These are phyloP conservation scores for Eutrema yunnanense DNA, from an alignment of 345 rosid species.

Conservation along the genomic window DNA sequence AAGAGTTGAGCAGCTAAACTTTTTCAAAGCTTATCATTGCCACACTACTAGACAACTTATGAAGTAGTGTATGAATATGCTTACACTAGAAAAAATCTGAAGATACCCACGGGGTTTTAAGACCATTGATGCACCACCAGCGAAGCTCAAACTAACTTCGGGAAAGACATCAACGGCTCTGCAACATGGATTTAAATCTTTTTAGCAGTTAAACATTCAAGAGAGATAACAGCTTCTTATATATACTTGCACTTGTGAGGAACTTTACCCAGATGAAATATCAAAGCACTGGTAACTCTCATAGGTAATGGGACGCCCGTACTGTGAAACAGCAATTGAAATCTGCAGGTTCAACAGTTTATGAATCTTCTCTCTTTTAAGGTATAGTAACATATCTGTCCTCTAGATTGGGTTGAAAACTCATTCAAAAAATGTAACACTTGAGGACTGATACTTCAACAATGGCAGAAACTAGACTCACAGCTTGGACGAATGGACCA, in stretches of 20 bases:
- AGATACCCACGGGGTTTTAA: constrained; percentile 68
- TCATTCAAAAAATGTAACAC: background rate
- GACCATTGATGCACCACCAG: constrained; percentile 74
- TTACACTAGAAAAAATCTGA: constrained; percentile 65
- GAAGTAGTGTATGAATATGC: constrained; percentile 29
- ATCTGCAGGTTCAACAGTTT: constrained; percentile 45
- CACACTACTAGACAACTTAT: background rate
- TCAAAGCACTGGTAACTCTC: constrained; percentile 63
- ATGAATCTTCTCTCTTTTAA: constrained; percentile 2
- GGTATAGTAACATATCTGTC: background rate
- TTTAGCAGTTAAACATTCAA: background rate
- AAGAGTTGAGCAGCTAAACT: background rate
- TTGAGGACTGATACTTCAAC: background rate
- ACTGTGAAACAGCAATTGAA: constrained; percentile 44
- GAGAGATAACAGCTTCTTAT: background rate
- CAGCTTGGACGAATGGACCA: constrained; percentile 60
- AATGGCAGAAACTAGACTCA: constrained; percentile 29
- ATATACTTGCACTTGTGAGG: constrained; percentile 10
- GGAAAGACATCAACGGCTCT: constrained; percentile 68
- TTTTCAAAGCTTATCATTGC: background rate
- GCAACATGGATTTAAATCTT: constrained; percentile 25
- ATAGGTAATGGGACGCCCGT: constrained; percentile 42
- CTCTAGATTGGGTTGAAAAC: background rate
- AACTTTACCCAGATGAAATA: constrained; percentile 56
- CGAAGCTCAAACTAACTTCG: constrained; percentile 76